A percentile compares a stretch with the other conserved stretches of the same genome.
Conservation (phyloP, 768 basidiomycete genomes). For the Phaffia tasmanica region DNA sequence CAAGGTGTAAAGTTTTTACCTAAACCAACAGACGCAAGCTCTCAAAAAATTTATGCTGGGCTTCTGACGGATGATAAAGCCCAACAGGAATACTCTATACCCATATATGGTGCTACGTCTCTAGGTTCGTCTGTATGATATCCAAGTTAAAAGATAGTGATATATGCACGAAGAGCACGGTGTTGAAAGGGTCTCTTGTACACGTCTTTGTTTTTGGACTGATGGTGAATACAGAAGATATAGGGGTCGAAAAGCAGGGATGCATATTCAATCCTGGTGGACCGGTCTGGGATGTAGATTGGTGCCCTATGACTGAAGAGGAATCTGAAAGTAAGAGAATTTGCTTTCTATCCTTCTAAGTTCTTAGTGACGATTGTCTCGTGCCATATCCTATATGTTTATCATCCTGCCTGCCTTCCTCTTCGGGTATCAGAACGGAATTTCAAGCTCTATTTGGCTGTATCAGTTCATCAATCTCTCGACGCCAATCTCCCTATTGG, state of each 20-base stretch:
- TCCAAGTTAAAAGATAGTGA: no score
- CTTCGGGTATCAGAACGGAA: constrained; percentile 42
- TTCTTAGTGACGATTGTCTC: constrained; percentile 1
- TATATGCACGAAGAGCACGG: background rate
- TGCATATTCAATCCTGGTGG: constrained; percentile 77
- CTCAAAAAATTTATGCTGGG: constrained; percentile 11
- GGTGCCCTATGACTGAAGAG: constrained; percentile 65
- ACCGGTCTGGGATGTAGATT: constrained; percentile 82
- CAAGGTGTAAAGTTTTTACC: constrained; percentile 7
- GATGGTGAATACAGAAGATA: background rate
- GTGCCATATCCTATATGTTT: background rate
- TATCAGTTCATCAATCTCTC: constrained; percentile 59
- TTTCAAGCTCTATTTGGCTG: constrained; percentile 67
- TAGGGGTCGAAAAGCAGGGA: constrained; percentile 37
- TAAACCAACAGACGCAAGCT: background rate
- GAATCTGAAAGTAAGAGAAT: constrained; percentile 28
- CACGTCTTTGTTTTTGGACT: background rate
- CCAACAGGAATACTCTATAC: constrained; percentile 5
- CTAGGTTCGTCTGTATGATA: background rate
- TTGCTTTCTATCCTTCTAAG: background rate
- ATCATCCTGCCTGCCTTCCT: background rate
- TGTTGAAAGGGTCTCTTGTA: background rate
- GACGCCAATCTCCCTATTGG: constrained; percentile 59
- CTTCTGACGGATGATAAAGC: background rate
- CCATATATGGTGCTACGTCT: background rate